phyloP scores from a whole-genome alignment of 768 basidiomycete species.

The Rubroboletus satanas region DNA sequence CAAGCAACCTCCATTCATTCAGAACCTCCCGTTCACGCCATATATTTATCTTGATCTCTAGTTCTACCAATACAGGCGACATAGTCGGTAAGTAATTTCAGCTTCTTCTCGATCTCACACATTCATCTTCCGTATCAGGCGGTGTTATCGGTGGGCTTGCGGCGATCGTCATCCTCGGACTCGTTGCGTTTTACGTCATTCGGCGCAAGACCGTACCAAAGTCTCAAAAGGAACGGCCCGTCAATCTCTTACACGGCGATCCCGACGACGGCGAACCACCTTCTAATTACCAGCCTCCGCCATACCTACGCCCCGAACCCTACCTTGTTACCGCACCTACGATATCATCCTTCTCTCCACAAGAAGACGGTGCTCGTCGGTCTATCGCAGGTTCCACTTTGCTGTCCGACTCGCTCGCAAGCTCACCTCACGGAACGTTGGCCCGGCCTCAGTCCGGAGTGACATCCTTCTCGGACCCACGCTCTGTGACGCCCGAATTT shows the following conservation, averaged over 20 bases:
- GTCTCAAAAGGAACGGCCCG: slow-evolving; percentile 51
- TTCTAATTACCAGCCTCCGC: slow-evolving; percentile 50
- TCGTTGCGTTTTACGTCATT: slow-evolving; percentile 47
- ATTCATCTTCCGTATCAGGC: slow-evolving; percentile 27
- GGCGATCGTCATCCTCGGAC: slow-evolving; percentile 37
- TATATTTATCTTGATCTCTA: slow-evolving; percentile 8
- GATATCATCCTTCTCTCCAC: slow-evolving; percentile 36
- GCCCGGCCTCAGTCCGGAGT: slow-evolving; percentile 26
- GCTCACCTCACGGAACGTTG: slow-evolving; percentile 27
- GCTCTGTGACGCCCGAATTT: slow-evolving; percentile 47
- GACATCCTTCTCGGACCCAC: slow-evolving; percentile 32
- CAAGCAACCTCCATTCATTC: background rate
- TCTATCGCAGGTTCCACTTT: slow-evolving; percentile 22
- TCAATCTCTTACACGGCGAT: slow-evolving; percentile 59
- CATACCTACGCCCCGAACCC: slow-evolving; percentile 74
- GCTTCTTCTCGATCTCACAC: background rate
- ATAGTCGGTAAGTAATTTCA: slow-evolving; percentile 43
- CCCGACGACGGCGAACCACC: slow-evolving; percentile 49
- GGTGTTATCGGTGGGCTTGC: slow-evolving; percentile 60
- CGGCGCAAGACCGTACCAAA: slow-evolving; percentile 42
- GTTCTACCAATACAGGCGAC: slow-evolving; percentile 41
- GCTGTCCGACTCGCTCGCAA: slow-evolving; percentile 13
- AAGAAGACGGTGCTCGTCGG: slow-evolving; percentile 21
- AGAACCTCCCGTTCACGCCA: background rate
- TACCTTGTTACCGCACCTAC: slow-evolving; percentile 69